Conservation (phyloP, 176 grass and related monocot species). For the Themeda triandra region DNA sequence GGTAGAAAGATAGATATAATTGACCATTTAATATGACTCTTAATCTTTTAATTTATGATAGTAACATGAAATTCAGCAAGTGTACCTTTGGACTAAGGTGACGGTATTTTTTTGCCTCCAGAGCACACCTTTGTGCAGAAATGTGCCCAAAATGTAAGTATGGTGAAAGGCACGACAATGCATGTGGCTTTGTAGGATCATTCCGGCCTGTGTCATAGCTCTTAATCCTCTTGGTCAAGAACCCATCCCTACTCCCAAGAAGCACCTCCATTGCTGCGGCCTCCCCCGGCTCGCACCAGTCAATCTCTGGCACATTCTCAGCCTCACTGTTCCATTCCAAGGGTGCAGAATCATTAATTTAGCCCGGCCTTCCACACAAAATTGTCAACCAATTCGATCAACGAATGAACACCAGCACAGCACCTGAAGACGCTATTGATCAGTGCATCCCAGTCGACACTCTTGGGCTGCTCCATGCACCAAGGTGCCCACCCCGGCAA, state of each 20-base stretch:
- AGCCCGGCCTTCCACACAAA: neutral
- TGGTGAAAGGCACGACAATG: conserved; percentile 68
- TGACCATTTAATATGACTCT: neutral
- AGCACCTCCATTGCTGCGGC: conserved; percentile 58
- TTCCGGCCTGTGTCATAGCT: conserved; percentile 64
- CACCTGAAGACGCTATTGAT: conserved; percentile 62
- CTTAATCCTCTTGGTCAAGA: conserved; percentile 81
- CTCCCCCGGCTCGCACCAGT: conserved; percentile 80
- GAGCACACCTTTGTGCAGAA: conserved; percentile 80
- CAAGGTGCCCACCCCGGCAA: conserved; percentile 30
- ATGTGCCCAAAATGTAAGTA: conserved; percentile 98
- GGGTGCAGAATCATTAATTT: neutral
- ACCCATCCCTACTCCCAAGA: conserved; percentile 65
- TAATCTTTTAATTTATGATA: neutral
- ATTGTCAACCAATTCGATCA: neutral
- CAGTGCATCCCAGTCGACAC: conserved; percentile 56
- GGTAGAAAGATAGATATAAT: neutral
- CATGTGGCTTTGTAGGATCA: conserved; percentile 69
- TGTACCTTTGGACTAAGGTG: conserved; percentile 64
- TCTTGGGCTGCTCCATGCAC: conserved; percentile 42
- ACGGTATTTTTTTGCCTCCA: conserved; percentile 54
- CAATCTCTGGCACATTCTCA: conserved; percentile 73
- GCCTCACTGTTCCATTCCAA: conserved; percentile 46
- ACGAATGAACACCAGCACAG: neutral
- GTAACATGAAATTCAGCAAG: neutral